Evolutionary conservation across 805 yeast genomes (phyloP).

Genomic region (Yarrowia divulgata): DNA sequence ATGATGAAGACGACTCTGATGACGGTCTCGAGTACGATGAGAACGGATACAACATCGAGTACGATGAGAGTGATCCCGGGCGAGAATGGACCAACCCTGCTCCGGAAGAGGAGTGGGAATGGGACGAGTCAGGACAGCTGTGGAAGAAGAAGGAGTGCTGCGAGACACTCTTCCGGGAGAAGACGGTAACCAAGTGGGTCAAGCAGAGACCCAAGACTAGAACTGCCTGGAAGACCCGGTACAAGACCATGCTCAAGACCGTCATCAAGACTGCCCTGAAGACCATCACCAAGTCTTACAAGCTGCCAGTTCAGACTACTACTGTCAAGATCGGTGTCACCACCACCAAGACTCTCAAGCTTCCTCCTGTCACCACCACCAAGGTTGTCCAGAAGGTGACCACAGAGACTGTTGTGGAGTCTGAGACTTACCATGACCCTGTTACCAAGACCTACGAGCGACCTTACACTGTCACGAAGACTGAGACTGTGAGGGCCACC

Average conservation of each 20-base stretch:
- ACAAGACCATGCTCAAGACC: constrained; percentile 22
- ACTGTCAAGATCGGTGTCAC: constrained; percentile 1
- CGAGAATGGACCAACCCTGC: constrained; percentile 8
- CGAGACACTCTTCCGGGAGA: neutral
- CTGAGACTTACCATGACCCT: neutral
- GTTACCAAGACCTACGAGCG: constrained; percentile 13
- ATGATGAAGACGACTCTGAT: neutral
- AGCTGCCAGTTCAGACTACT: constrained; percentile 3
- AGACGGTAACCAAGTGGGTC: constrained; percentile 10
- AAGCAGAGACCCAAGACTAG: constrained; percentile 12
- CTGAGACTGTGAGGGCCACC: constrained; percentile 1
- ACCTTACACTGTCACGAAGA: neutral
- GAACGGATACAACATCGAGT: constrained; percentile 6
- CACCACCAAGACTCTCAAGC: constrained; percentile 22
- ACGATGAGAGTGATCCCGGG: constrained; percentile 1
- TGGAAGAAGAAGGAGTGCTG: constrained; percentile 28
- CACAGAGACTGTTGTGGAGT: neutral
- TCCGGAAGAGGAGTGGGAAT: constrained; percentile 10
- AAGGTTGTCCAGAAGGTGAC: neutral
- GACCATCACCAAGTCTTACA: constrained; percentile 22
- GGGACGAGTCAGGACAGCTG: constrained; percentile 5
- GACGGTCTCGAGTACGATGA: constrained; percentile 1
- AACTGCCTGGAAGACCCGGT: neutral
- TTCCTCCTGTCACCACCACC: constrained; percentile 2
- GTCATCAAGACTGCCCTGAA: constrained; percentile 4